phyloP scores from a whole-genome alignment of 768 basidiomycete species.

The Leccinum disarticulatum region DNA sequence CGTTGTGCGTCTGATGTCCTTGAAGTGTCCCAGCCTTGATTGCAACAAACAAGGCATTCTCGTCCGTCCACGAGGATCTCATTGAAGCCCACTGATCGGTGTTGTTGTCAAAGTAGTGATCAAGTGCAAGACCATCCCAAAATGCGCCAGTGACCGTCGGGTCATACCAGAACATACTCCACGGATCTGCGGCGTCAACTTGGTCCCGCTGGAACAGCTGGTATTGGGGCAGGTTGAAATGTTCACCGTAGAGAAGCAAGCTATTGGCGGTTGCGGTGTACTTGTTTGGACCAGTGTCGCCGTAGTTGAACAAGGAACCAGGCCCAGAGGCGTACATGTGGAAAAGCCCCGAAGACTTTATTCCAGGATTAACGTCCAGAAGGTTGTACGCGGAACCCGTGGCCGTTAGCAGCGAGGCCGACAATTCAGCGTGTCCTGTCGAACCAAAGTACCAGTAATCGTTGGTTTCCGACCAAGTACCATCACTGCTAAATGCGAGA shows the following conservation, averaged over 20 bases:
- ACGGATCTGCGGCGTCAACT: constrained; percentile 77
- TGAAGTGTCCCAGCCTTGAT: constrained; percentile 83
- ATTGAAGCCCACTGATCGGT: constrained; percentile 87
- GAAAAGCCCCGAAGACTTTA: constrained; percentile 71
- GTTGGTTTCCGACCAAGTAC: constrained; percentile 90
- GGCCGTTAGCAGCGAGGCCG: constrained; percentile 76
- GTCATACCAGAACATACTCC: constrained; percentile 94
- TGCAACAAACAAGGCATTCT: constrained; percentile 77
- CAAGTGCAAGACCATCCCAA: constrained; percentile 85
- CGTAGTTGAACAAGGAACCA: constrained; percentile 77
- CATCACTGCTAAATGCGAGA: constrained; percentile 60
- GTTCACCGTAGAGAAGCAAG: constrained; percentile 73
- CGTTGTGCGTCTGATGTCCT: constrained; percentile 92
- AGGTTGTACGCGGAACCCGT: constrained; percentile 83
- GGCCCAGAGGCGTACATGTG: constrained; percentile 89
- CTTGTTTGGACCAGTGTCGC: constrained; percentile 81
- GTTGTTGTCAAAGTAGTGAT: constrained; percentile 73
- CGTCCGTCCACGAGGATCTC: constrained; percentile 91
- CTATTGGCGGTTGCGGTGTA: constrained; percentile 90
- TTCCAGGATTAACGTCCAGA: constrained; percentile 66
- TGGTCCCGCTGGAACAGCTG: constrained; percentile 92
- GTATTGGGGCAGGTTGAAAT: constrained; percentile 71
- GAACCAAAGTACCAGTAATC: constrained; percentile 97
- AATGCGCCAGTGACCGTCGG: constrained; percentile 81
- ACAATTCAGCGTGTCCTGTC: constrained; percentile 88